Base-by-base conservation (phyloP, 73 alveolate species). In the Paramecium tetraurelia region DNA sequence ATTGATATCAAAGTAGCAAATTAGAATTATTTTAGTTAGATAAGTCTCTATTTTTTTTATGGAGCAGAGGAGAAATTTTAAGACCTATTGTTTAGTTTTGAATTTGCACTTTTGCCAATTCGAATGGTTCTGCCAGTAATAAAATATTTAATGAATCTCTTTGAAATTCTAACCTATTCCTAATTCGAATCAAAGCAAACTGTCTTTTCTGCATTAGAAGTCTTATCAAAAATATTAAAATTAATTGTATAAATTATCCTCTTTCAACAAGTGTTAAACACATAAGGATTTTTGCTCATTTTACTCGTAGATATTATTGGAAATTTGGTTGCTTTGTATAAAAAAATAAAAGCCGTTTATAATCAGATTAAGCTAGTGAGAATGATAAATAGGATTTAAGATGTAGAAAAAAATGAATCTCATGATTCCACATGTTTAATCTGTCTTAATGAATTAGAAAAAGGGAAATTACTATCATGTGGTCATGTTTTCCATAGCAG, bases 401-500 rank as follows among this genome's bases (percentile, higher is more conserved):
- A 80, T 80, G 76, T 46, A 80, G 43, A 80, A 7, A 43, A 41
- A 80, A 46, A 44, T 4, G 90, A 80, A 44, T 31, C n/a, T 31
- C 46, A 80, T 12, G 76, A 80, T 22, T n/a, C 20, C 9, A 80
- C 75, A 16, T 80, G 90, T 48, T 46, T 80, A 27, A 80, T 80
- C 7, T 80, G 90, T 20, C 46, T 80, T 9, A 21, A 46, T 46
- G 90, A 43, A 44, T 41, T 80, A 24, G 90, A 80, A 27, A 24
- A 44, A 2, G 90, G 90, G 6, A 80, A 80, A 43, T 14, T 21
- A 80, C 46, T 80, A 48, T n/a, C 76, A 22, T 80, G 90, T 80
- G 90, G 90, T 2, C 90, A 80, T 35, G 31, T 80, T 20, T 80
- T 14, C 22, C 90, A 80, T 80, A 80, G 46, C 22, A 12, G 76